Percentiles rank a stretch among this genome's conserved stretches.
Evolutionary conservation across 495 filamentous ascomycete genomes (phyloP).

Genomic region (Neurospora intermedia): DNA sequence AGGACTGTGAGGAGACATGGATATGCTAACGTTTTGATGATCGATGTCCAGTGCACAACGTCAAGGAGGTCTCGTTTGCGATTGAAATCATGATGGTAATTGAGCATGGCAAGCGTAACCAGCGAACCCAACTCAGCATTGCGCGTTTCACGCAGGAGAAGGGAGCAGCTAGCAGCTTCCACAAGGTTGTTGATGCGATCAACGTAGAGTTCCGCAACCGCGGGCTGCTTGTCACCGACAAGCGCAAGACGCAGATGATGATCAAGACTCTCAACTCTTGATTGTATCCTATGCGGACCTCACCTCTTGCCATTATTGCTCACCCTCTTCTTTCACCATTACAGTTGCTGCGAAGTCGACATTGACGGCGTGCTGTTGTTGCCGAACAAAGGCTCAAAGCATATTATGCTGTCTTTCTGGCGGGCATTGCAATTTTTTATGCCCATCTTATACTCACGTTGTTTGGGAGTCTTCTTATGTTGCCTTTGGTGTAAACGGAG

Average conservation of each 20-base stretch:
- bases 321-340: background rate
- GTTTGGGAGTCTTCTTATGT: background rate
- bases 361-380: background rate
- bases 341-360: background rate
- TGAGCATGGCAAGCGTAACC: slow-evolving; percentile 49
- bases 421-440: background rate
- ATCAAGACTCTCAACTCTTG: slow-evolving; percentile 42
- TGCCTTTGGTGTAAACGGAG: background rate
- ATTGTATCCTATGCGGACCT: background rate
- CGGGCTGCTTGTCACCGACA: slow-evolving; percentile 57
- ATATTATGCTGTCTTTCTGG: background rate
- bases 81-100: slow-evolving; percentile 76
- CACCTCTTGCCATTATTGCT: background rate
- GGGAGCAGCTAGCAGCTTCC: slow-evolving; percentile 77
- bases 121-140: slow-evolving; percentile 55
- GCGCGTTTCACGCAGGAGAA: slow-evolving; percentile 78
- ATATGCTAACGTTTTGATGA: slow-evolving; percentile 13
- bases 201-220: slow-evolving; percentile 46
- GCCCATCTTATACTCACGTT: background rate
- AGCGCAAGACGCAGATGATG: slow-evolving; percentile 59
- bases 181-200: slow-evolving; percentile 68
- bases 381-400: background rate
- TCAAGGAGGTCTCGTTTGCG: slow-evolving; percentile 71
- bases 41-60: slow-evolving; percentile 45
- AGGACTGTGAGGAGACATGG: background rate